Evolutionary conservation across 306 rosid genomes (phyloP).

Genomic region (Sophora flavescens): DNA sequence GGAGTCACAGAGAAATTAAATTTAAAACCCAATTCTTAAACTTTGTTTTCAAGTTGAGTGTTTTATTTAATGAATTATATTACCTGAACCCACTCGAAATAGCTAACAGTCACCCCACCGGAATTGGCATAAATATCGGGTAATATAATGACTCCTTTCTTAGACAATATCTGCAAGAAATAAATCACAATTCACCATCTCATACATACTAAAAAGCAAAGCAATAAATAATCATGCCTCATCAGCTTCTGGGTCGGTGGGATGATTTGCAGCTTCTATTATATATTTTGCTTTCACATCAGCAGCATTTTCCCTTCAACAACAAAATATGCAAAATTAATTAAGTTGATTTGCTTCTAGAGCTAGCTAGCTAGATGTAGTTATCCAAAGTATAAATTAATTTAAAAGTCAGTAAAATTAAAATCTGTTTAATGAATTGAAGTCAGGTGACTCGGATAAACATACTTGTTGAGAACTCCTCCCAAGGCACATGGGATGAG

Average conservation of each 20-base stretch:
- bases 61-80: not conserved
- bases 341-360: not conserved
- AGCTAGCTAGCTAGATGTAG: too few relatives aligned
- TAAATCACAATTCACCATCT: constrained; percentile 19
- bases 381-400: not conserved
- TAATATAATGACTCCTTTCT: constrained; percentile 66
- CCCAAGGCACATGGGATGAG: constrained; percentile 76
- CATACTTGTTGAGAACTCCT: constrained; percentile 71
- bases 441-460: constrained; percentile 1
- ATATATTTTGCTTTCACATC: constrained; percentile 67
- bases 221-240: constrained; percentile 49
- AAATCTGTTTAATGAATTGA: not conserved
- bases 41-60: not conserved
- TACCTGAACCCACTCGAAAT: constrained; percentile 72
- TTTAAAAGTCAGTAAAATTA: not conserved
- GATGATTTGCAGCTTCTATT: constrained; percentile 75
- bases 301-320: constrained; percentile 59
- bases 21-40: not conserved
- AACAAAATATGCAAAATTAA: not conserved
- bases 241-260: constrained; percentile 76
- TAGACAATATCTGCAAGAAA: constrained; percentile 57
- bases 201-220: not conserved
- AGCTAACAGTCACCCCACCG: constrained; percentile 65
- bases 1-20: not conserved
- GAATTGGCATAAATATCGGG: constrained; percentile 70